Conservation (phyloP, 2,329 filamentous ascomycete species). For the Thelonectria blattea region DNA sequence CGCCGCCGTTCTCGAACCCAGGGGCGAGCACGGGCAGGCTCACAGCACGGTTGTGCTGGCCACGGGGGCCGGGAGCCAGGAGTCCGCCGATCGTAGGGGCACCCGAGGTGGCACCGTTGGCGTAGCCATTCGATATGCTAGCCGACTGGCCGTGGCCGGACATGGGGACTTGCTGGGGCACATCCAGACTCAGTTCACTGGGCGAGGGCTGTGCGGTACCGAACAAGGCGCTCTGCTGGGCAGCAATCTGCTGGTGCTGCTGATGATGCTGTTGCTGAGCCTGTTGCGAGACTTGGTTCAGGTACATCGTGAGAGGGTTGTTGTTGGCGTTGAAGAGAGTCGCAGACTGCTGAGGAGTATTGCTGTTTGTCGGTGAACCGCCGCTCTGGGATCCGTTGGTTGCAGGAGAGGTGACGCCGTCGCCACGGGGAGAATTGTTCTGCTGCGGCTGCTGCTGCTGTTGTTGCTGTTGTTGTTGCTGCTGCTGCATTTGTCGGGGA, state of each 20-base stretch:
- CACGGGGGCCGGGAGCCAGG: constrained; percentile 70
- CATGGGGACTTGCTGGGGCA: constrained; percentile 66
- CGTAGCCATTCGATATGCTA: constrained; percentile 69
- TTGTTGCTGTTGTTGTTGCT: background rate
- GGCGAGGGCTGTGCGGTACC: constrained; percentile 70
- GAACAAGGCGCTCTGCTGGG: constrained; percentile 83
- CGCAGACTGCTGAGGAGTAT: constrained; percentile 68
- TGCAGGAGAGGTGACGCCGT: constrained; percentile 63
- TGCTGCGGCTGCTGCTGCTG: constrained; percentile 40
- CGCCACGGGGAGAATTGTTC: constrained; percentile 70
- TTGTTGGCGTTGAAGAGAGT: constrained; percentile 80
- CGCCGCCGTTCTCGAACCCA: constrained; percentile 66
- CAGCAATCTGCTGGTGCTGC: constrained; percentile 72
- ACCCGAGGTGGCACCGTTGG: constrained; percentile 57
- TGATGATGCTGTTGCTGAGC: constrained; percentile 77
- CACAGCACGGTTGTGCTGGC: constrained; percentile 79
- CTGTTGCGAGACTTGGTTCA: constrained; percentile 80
- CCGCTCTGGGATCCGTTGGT: constrained; percentile 66
- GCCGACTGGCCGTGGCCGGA: constrained; percentile 69
- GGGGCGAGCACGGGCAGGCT: constrained; percentile 79
- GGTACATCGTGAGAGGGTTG: constrained; percentile 92
- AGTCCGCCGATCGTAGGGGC: constrained; percentile 78
- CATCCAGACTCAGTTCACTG: constrained; percentile 62
- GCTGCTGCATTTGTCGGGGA: constrained; percentile 76
- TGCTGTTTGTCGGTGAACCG: constrained; percentile 60